phyloP scores from a whole-genome alignment of 139 green algal species.

The Coelastrella sp. region DNA sequence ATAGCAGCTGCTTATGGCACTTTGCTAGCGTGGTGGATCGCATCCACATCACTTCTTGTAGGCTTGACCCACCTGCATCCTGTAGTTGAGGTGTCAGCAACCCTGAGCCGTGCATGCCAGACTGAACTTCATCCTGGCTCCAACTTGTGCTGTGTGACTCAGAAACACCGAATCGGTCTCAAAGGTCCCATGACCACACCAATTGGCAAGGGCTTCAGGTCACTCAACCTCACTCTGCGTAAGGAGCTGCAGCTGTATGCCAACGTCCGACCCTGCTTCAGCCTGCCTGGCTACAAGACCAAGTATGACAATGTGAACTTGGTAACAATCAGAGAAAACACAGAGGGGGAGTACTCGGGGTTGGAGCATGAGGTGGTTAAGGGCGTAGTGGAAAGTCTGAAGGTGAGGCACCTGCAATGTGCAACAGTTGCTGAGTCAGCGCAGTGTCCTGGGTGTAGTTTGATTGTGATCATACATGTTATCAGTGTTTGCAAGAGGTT shows the following conservation, averaged over 20 bases:
- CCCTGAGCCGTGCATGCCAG: no score
- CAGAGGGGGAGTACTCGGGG: conserved; percentile 96
- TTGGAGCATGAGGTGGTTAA: conserved; percentile 97
- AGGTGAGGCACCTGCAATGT: conserved; percentile 64
- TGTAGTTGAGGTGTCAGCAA: no score
- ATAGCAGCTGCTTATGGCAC: no score
- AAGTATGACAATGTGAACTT: conserved; percentile 96
- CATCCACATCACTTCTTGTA: background rate
- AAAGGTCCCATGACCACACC: conserved; percentile 98
- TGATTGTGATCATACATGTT: no score
- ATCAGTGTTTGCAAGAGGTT: no score
- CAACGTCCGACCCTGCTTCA: conserved; percentile 97
- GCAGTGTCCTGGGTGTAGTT: no score
- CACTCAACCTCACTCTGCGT: conserved; percentile 95
- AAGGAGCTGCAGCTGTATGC: conserved; percentile 97
- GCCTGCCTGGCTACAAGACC: conserved; percentile 95
- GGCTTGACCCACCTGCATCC: no score
- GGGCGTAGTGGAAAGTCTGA: conserved; percentile 94
- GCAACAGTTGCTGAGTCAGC: background rate
- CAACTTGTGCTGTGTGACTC: conserved; percentile 12
- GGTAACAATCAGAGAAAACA: conserved; percentile 98
- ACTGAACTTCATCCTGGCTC: no score
- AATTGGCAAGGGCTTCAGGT: conserved; percentile 96
- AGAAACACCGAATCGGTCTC: conserved; percentile 90
- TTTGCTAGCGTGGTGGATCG: no score